Conservation (phyloP, 2,329 filamentous ascomycete genomes). For the Epichloe uncinata region DNA sequence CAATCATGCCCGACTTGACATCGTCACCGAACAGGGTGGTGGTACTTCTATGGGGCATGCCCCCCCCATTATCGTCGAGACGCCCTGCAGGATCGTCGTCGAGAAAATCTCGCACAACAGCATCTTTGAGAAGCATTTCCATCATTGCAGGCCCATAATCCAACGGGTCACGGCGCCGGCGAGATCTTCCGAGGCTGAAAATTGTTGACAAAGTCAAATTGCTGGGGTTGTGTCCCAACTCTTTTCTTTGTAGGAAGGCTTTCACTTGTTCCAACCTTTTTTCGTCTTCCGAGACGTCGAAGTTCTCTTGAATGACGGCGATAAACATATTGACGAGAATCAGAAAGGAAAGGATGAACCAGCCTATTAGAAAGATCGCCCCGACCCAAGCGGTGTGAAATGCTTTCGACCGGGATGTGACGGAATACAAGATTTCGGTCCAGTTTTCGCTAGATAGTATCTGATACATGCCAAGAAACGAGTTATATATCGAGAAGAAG, state of each 20-base stretch:
- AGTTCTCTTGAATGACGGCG: conserved; percentile 99
- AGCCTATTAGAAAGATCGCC: conserved; percentile 78
- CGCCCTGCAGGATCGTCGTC: conserved; percentile 49
- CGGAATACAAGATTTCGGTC: conserved; percentile 75
- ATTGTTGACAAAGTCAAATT: conserved; percentile 67
- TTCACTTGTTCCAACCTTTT: conserved; percentile 95
- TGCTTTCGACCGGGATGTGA: conserved; percentile 53
- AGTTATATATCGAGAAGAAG: conserved; percentile 87
- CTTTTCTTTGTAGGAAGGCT: conserved; percentile 83
- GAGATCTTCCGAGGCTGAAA: conserved; percentile 47
- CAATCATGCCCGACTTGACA: conserved; percentile 44
- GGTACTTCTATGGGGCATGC: conserved; percentile 17
- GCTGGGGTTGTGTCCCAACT: conserved; percentile 57
- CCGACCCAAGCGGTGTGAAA: conserved; percentile 82
- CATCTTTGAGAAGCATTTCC: conserved; percentile 94
- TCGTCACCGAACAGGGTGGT: conserved; percentile 25
- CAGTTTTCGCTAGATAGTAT: conserved; percentile 93
- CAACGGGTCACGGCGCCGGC: conserved; percentile 61
- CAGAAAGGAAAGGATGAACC: conserved; percentile 92
- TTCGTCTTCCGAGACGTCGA: conserved; percentile 96
- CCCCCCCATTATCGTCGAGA: conserved; percentile 18
- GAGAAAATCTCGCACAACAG: conserved; percentile 86
- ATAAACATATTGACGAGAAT: conserved; percentile 99
- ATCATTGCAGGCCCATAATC: conserved; percentile 86
- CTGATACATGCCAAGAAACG: conserved; percentile 96